Conservation (phyloP, 2,329 filamentous ascomycete genomes). For the Alternaria conjuncta region DNA sequence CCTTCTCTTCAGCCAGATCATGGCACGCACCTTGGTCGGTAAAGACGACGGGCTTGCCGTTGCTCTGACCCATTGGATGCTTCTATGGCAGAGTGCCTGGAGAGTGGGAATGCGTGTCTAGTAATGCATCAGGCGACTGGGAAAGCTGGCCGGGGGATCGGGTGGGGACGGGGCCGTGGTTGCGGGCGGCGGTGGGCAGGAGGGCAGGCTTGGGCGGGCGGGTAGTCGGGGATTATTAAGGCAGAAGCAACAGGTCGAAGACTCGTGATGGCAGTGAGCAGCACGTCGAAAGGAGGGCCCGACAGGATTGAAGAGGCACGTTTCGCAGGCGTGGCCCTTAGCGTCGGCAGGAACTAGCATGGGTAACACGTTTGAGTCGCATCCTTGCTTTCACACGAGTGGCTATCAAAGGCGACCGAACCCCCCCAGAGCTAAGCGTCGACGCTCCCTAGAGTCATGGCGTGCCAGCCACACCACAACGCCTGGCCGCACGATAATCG, state of each 20-base stretch:
- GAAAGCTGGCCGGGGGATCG: neutral
- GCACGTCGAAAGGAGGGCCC: conserved; percentile 31
- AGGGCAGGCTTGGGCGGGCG: conserved; percentile 1
- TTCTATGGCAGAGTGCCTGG: conserved; percentile 34
- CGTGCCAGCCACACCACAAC: neutral
- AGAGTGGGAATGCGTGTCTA: conserved; percentile 17
- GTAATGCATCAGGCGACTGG: conserved; percentile 33
- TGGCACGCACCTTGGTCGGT: conserved; percentile 81
- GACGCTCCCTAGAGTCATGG: conserved; percentile 7
- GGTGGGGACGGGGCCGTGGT: conserved; percentile 10
- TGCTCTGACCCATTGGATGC: conserved; percentile 83
- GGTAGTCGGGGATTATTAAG: conserved; percentile 12
- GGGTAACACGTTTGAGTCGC: conserved; percentile 16
- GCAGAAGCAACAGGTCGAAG: conserved; percentile 5
- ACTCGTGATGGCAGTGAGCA: conserved; percentile 2
- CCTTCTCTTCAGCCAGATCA: neutral
- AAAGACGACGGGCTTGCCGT: conserved; percentile 90
- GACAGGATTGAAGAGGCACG: conserved; percentile 31
- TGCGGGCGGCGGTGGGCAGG: conserved; percentile 9
- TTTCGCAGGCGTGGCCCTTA: conserved; percentile 30
- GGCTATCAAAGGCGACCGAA: neutral
- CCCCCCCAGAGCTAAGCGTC: conserved; percentile 12
- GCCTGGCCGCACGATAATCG: neutral
- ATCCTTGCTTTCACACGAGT: conserved; percentile 9
- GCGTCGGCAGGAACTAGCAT: conserved; percentile 14